Base-by-base conservation (phyloP, 371 early-diverging fungal species). In the Mortierella sp. region DNA sequence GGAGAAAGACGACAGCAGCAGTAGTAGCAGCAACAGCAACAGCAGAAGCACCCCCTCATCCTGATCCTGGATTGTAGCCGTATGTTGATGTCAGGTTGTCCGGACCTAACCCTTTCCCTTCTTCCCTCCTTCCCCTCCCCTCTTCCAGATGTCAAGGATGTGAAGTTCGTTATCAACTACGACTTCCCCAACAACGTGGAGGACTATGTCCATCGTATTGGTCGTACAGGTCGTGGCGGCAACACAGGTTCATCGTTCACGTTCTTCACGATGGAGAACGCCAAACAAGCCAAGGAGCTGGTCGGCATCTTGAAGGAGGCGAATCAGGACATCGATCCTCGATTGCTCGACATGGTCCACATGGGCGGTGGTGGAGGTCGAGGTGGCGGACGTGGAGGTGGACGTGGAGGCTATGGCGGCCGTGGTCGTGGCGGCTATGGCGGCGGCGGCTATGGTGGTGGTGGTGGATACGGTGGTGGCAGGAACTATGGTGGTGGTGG, bases 191-290 rank as follows among this genome's bases (percentile, higher is more conserved):
- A 84, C 56, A 94, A 94, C 80, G 91, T 93, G 73, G 95, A 94
- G 76, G 96, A 96, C 79, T 99, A 97, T 80, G 95, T 98, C 39
- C 99, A 99, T 83, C 92, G 99, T 71, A 98, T 99, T 63, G 99
- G 99, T 60, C 92, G 99, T 85, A 99, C 99, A 27, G 99, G 99
- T 71, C 97, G 99, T 87, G 98, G 97, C 60, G 95, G 92, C 24
- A 89, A 90, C 48, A 92, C 91, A n/a, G 99, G 99, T 34, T 88
- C 94, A 14, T 91, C 99, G 19, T 88, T 94, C 79, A 98, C 99
- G 21, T 99, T 97, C 89, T 98, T 99, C 83, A 96, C 99, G 2
- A 79, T 87, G 44, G 97, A 94, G 24, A 97, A 99, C 82, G 86
- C 88, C 54, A 91, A 91, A 68, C 91, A 92, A 73, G 95, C 99